Conservation (phyloP, 257 asterid species). For the Oldenlandia corymbosa region DNA sequence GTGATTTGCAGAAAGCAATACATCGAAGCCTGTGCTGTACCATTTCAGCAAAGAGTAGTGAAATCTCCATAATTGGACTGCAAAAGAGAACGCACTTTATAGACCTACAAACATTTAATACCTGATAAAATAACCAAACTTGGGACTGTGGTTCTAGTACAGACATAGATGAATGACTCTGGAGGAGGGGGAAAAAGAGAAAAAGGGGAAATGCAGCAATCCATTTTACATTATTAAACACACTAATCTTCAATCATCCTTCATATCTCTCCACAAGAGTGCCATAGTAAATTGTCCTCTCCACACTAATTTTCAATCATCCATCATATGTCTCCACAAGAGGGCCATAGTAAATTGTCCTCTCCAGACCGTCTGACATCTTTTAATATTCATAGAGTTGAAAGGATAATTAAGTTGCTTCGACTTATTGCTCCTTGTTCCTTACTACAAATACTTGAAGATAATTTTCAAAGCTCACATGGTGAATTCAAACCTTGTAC, state of each 20-base stretch:
- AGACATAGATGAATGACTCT: not conserved
- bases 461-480: not conserved
- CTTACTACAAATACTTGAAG: not conserved
- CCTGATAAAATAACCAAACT: not conserved
- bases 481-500: not conserved
- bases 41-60: conserved; percentile 84
- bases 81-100: conserved; percentile 25
- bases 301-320: too few relatives aligned
- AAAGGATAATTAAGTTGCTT: too few relatives aligned
- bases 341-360: too few relatives aligned
- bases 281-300: not conserved
- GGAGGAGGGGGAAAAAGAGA: too few relatives aligned
- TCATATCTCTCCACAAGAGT: not conserved
- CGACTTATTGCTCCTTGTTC: not conserved
- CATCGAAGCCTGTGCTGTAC: conserved; percentile 96
- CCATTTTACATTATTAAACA: not conserved
- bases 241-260: not conserved
- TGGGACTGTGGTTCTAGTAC: not conserved
- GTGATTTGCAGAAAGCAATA: conserved; percentile 91
- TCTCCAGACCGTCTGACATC: too few relatives aligned
- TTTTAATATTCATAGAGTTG: too few relatives aligned
- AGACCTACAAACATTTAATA: not conserved
- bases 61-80: conserved; percentile 90
- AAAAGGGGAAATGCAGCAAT: not conserved
- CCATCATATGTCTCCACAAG: too few relatives aligned